Evolutionary conservation across 345 rosid species (phyloP).

Genomic region (Citrus hindsii): DNA sequence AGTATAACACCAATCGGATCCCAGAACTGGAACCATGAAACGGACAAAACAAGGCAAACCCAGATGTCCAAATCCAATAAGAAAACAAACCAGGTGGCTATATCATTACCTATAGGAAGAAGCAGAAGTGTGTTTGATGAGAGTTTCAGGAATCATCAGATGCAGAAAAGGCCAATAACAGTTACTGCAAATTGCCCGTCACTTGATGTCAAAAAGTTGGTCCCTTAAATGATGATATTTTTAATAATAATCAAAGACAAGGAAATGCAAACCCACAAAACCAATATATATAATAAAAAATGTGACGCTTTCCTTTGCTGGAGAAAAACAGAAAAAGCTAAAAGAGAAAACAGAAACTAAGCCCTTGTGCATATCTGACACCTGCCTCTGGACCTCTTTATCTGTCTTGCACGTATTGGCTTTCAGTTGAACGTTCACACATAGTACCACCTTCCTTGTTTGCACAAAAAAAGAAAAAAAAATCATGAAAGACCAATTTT

Average conservation of each 20-base stretch:
- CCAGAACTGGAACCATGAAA: constrained; percentile 12
- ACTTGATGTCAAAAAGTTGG: constrained; percentile 25
- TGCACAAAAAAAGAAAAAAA: not conserved
- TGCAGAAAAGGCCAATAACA: constrained; percentile 35
- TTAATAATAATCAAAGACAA: not conserved
- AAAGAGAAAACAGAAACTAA: constrained; percentile 7
- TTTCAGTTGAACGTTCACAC: not conserved
- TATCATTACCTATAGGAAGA: constrained; percentile 26
- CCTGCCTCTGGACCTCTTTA: constrained; percentile 39
- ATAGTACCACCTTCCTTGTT: constrained; percentile 13
- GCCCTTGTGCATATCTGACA: constrained; percentile 34
- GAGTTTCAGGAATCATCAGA: constrained; percentile 37
- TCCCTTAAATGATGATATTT: not conserved
- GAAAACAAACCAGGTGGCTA: constrained; percentile 17
- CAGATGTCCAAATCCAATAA: constrained; percentile 34
- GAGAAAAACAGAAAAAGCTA: constrained; percentile 1
- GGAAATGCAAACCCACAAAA: not conserved
- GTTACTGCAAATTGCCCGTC: constrained; percentile 42
- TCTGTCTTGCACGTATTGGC: constrained; percentile 33
- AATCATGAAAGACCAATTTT: not conserved
- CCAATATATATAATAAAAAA: not conserved
- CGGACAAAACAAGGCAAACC: constrained; percentile 13
- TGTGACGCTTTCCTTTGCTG: constrained; percentile 7
- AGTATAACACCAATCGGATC: constrained; percentile 7
- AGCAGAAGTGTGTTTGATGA: constrained; percentile 20